Evolutionary conservation across 805 yeast species (phyloP), one percentile per base, ranked within the genome.

Genomic region (Saccharomycopsis selenospora): DNA sequence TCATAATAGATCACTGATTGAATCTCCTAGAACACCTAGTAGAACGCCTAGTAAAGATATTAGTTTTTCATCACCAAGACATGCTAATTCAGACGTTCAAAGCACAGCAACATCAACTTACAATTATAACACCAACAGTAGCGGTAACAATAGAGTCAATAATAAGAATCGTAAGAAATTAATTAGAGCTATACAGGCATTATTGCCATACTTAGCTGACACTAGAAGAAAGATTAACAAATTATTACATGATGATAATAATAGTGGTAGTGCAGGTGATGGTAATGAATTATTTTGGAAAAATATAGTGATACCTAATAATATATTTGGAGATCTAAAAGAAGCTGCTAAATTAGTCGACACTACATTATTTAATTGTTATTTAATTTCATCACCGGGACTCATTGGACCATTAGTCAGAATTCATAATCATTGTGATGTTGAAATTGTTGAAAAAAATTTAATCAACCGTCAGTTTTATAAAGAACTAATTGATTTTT

Each of bases 321-420:
- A 53, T 22, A 46, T 56, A 41, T 56, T 58, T 50, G 62, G 65
- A 3, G 65, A 68, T 25, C 55, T 64, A 11, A 54, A 56, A 3
- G 58, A 61, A 1, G 59, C 66, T 6, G 73, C 76, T 0, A 61
- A 69, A 8, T 65, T 77, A 42, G 75, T 93, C 2, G 99, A 91
- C 59, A 84, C 95, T 0, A 72, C 87, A 1, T 68, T 93, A 17
- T 87, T 91, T 57, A 70, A 77, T 45, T 77, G 93, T 51, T 91
- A 93, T 60, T 68, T 79, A 50, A 60, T 78, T n/a, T 76, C 77
- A 26, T 77, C 78, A 47, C 85, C 86, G 0, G 74, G 82, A 53
- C 70, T 91, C 61, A 74, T 91, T 11, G 95, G 91, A 0, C 93
- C 98, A 0, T 74, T 91, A 18, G 70, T 91, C 3, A 70, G 98